A percentile compares a stretch with the other conserved stretches of the same genome.
phyloP scores from a whole-genome alignment of 805 yeast species.

The Candida methanosorbosa region DNA sequence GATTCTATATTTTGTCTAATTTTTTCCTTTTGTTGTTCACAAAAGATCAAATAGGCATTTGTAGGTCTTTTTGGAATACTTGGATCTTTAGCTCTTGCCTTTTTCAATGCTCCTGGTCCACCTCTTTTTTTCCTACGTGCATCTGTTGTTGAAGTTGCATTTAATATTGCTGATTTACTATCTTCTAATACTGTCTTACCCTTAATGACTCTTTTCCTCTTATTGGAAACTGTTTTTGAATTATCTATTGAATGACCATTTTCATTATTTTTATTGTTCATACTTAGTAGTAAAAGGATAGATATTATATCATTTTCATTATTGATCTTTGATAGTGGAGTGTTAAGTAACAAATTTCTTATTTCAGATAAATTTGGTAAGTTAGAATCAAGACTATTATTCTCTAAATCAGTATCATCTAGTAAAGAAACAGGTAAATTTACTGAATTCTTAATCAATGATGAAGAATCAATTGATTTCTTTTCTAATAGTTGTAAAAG shows the following conservation, averaged over 20 bases:
- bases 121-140: conserved; percentile 20
- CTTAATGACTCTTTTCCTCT: not conserved
- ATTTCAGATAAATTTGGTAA: not conserved
- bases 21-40: conserved; percentile 77
- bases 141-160: too few relatives aligned
- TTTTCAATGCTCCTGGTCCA: conserved; percentile 20
- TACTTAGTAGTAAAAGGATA: too few relatives aligned
- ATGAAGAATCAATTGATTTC: conserved; percentile 25
- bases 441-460: conserved; percentile 54
- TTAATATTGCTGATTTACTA: too few relatives aligned
- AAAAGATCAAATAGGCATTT: conserved; percentile 80
- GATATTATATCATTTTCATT: too few relatives aligned
- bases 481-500: conserved; percentile 73
- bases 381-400: not conserved
- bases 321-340: not conserved
- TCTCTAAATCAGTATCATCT: not conserved
- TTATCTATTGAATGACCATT: not conserved
- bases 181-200: too few relatives aligned
- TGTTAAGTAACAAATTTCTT: not conserved
- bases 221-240: not conserved
- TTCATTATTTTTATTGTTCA: not conserved
- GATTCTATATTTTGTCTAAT: conserved; percentile 53
- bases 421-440: not conserved
- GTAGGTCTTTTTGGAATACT: conserved; percentile 83
- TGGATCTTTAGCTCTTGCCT: conserved; percentile 56